These are phyloP conservation scores for Oehlia diaphana DNA, from an alignment of 192 early-diverging fungal species.

Conservation along the genomic window DNA sequence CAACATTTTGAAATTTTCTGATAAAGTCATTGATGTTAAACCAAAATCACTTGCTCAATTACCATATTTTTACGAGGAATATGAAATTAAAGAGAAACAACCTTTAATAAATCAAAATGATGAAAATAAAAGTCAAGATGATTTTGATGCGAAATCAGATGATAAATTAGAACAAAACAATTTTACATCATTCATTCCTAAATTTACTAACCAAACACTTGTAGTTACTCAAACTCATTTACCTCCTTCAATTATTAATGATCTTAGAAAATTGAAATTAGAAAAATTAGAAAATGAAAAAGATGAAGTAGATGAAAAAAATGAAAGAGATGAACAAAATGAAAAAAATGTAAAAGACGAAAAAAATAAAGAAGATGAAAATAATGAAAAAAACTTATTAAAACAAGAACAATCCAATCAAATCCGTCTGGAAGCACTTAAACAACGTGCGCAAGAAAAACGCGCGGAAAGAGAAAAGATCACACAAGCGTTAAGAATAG, in stretches of 20 bases:
- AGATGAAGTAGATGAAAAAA: no score
- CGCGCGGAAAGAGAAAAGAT: conserved; percentile 29
- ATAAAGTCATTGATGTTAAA: neutral
- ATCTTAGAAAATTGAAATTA: neutral
- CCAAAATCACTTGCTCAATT: no score
- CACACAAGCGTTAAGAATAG: conserved; percentile 20
- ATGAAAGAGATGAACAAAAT: no score
- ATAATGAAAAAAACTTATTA: neutral
- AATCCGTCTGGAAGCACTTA: conserved; percentile 31
- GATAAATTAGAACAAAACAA: neutral
- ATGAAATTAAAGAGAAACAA: neutral
- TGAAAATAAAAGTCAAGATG: neutral
- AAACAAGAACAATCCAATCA: conserved; percentile 29
- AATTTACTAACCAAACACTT: neutral
- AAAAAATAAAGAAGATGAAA: no score
- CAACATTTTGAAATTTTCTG: conserved; percentile 1
- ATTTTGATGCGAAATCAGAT: neutral
- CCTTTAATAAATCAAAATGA: neutral
- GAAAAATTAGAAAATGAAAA: neutral
- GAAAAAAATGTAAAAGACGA: no score
- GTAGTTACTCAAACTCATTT: neutral
- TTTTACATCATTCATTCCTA: neutral
- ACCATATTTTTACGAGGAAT: neutral
- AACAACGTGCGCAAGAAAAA: conserved; percentile 26
- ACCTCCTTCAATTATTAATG: conserved; percentile 16